These are phyloP conservation scores for Halteria grandinella DNA, from an alignment of 73 alveolate genomes.

Conservation along the genomic window DNA sequence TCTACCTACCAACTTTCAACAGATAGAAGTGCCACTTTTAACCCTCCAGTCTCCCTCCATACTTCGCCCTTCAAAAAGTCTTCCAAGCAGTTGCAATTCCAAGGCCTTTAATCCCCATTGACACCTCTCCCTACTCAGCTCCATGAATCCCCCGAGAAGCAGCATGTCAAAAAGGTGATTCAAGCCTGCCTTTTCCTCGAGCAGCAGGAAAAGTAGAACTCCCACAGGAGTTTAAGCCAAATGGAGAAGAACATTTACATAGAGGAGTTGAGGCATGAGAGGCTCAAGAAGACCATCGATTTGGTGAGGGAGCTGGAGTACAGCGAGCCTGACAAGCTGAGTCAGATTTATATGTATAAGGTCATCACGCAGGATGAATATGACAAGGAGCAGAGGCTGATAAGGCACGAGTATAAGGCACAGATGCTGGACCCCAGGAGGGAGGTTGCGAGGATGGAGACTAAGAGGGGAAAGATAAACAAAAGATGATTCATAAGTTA, in stretches of 20 bases:
- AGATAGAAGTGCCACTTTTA: no score
- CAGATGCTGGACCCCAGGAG: conserved; percentile 37
- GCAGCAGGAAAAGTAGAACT: background rate
- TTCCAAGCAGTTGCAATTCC: no score
- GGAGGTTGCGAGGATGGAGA: conserved; percentile 44
- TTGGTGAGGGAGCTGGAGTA: conserved; percentile 24
- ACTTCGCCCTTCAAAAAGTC: no score
- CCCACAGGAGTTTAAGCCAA: background rate
- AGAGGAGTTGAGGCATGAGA: conserved; percentile 26
- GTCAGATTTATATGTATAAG: conserved; percentile 5
- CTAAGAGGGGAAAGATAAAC: no score
- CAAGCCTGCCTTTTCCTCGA: conserved; percentile 37
- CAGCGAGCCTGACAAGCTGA: conserved; percentile 35
- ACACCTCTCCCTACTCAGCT: no score
- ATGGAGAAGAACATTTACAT: conserved; percentile 19
- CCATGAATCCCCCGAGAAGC: no score
- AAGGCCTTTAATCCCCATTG: no score
- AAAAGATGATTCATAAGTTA: no score
- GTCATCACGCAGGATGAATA: conserved; percentile 36
- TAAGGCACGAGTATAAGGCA: conserved; percentile 11
- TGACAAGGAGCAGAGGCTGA: conserved; percentile 1
- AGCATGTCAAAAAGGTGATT: conserved; percentile 18
- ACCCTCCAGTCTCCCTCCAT: no score
- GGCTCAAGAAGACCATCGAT: conserved; percentile 25
- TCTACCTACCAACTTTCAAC: no score